A percentile compares a stretch with the other conserved stretches of the same genome.
Conservation (phyloP, 2,329 filamentous ascomycete genomes). For the Sporothrix luriei region DNA sequence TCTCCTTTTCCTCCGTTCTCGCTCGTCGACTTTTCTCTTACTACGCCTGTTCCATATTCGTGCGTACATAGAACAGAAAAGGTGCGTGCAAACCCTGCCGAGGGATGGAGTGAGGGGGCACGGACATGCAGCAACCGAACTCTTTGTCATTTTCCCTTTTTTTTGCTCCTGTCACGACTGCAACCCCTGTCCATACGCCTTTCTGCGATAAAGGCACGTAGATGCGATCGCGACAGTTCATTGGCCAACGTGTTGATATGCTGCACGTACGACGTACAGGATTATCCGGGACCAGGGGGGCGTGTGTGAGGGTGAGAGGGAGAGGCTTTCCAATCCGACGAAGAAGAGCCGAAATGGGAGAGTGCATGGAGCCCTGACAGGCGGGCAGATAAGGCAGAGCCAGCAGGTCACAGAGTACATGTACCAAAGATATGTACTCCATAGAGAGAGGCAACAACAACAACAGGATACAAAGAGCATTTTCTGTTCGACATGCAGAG, state of each 20-base stretch:
- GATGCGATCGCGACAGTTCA: slow-evolving; percentile 24
- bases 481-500: too few relatives aligned
- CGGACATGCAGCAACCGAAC: slow-evolving; percentile 18
- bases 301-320: slow-evolving; percentile 5
- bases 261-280: slow-evolving; percentile 2
- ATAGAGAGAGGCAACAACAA: too few relatives aligned
- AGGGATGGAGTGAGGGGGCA: slow-evolving; percentile 3
- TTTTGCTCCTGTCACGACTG: neutral
- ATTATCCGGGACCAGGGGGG: slow-evolving; percentile 23
- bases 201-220: slow-evolving; percentile 31
- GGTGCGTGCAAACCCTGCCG: slow-evolving; percentile 12
- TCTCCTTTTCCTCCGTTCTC: neutral
- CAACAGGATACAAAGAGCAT: too few relatives aligned
- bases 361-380: neutral
- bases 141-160: neutral
- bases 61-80: neutral
- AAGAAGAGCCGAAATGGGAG: slow-evolving; percentile 23
- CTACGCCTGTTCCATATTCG: slow-evolving; percentile 24
- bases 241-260: slow-evolving; percentile 19
- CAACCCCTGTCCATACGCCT: slow-evolving; percentile 22
- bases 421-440: too few relatives aligned
- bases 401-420: neutral
- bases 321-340: neutral
- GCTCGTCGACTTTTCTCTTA: neutral
- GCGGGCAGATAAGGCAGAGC: neutral